Percentiles rank a stretch among this genome's conserved stretches.
These are phyloP conservation scores for Gnetum montanum DNA, from an alignment of 75 land plant species.

Conservation along the genomic window DNA sequence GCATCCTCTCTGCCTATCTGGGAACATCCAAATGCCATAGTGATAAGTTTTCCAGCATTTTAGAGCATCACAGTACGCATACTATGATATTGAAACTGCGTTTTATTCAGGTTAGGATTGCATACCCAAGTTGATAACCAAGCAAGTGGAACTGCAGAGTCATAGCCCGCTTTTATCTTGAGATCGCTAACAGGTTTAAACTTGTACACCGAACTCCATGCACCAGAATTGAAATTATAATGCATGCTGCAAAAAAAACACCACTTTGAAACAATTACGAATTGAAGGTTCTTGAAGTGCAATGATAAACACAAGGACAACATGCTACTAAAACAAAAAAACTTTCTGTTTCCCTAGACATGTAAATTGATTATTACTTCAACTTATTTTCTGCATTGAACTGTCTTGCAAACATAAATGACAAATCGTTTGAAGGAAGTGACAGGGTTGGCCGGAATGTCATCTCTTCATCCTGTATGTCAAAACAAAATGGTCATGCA, in stretches of 20 bases:
- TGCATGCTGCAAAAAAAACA: constrained; percentile 61
- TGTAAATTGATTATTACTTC: constrained; percentile 38
- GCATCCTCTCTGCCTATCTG: constrained; percentile 84
- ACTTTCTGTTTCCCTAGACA: no score
- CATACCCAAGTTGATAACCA: constrained; percentile 95
- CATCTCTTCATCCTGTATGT: constrained; percentile 69
- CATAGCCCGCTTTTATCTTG: constrained; percentile 87
- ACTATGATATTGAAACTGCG: neutral
- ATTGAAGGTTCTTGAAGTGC: neutral
- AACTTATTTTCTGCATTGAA: constrained; percentile 68
- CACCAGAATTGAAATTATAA: constrained; percentile 62
- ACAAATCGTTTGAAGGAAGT: constrained; percentile 56
- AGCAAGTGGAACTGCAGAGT: constrained; percentile 61
- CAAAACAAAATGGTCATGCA: no score
- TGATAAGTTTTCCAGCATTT: no score
- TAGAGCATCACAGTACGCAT: neutral
- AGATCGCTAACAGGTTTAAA: constrained; percentile 50
- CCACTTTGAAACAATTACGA: no score
- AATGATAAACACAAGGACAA: no score
- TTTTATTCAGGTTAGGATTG: neutral
- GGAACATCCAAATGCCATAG: no score
- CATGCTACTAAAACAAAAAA: no score
- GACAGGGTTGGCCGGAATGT: constrained; percentile 57
- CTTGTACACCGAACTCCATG: constrained; percentile 89
- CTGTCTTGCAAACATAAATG: constrained; percentile 67